Conservation (phyloP, 2,329 filamentous ascomycete genomes). For the Fusarium nodosum region DNA sequence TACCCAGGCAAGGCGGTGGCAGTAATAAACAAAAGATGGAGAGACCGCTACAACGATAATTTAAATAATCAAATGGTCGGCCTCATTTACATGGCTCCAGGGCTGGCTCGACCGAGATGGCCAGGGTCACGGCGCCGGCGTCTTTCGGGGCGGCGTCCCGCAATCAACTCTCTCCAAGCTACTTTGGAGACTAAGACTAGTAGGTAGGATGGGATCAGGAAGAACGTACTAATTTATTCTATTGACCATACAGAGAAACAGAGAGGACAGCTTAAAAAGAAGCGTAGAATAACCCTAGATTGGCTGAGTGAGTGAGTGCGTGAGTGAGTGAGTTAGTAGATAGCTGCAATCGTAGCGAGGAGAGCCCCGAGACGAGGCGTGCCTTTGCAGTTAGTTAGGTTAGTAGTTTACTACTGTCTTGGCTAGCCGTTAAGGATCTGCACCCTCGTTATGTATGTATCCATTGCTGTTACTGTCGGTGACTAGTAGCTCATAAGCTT, state of each 20-base stretch:
- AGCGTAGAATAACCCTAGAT: slow-evolving; percentile 24
- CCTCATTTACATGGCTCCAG: slow-evolving; percentile 39
- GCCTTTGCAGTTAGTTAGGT: neutral
- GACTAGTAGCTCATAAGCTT: slow-evolving; percentile 11
- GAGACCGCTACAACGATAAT: slow-evolving; percentile 4
- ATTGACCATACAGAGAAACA: neutral
- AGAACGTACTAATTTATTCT: slow-evolving; percentile 34
- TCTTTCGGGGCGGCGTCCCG: slow-evolving; percentile 34
- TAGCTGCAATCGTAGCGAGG: neutral
- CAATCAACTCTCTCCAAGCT: slow-evolving; percentile 13
- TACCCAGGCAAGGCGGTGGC: neutral
- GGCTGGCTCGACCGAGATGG: slow-evolving; percentile 24
- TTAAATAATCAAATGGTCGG: slow-evolving; percentile 27
- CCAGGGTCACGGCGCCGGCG: slow-evolving; percentile 30
- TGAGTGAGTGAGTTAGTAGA: no score
- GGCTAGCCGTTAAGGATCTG: slow-evolving; percentile 31
- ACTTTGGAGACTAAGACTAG: slow-evolving; percentile 26
- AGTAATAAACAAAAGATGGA: slow-evolving; percentile 41
- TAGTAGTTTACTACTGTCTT: slow-evolving; percentile 6
- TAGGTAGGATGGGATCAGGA: neutral
- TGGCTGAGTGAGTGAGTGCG: slow-evolving; percentile 2
- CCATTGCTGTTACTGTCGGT: neutral
- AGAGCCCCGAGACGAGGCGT: neutral
- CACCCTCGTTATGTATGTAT: slow-evolving; percentile 12
- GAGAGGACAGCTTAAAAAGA: slow-evolving; percentile 27